Evolutionary conservation across 208 protist species (phyloP).

Genomic region (Lotmaria passim): DNA sequence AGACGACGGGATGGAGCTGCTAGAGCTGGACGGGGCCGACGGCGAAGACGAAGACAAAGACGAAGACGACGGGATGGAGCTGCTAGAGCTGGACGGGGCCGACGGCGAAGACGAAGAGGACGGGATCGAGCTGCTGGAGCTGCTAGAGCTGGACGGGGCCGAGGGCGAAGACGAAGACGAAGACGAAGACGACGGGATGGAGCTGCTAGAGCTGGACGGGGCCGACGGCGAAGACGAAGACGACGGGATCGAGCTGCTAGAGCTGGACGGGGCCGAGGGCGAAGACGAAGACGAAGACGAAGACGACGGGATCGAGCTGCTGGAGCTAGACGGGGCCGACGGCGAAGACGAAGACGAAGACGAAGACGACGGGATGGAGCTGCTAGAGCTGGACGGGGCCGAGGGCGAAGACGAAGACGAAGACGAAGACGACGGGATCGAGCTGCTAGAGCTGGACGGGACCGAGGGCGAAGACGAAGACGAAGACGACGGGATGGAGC

Average conservation of each 20-base stretch:
- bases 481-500: not conserved
- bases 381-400: too few species aligned
- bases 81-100: conserved; percentile 11
- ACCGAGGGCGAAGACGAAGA: conserved; percentile 3
- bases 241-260: not conserved
- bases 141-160: too few species aligned
- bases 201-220: not conserved
- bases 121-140: too few species aligned
- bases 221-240: not conserved
- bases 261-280: not conserved
- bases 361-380: too few species aligned
- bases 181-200: too few species aligned
- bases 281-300: not conserved
- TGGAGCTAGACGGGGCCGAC: too few species aligned
- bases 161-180: too few species aligned
- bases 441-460: not conserved
- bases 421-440: too few species aligned
- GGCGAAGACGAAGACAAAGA: not conserved
- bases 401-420: too few species aligned
- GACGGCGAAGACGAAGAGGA: too few species aligned
- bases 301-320: conserved; percentile 4
- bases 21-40: not conserved
- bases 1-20: not conserved
- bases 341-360: too few species aligned
- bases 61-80: conserved; percentile 3